Percentiles rank a stretch among this genome's conserved stretches.
Evolutionary conservation across 23 red algal species (phyloP).

Genomic region (Pyropia haitanensis): DNA sequence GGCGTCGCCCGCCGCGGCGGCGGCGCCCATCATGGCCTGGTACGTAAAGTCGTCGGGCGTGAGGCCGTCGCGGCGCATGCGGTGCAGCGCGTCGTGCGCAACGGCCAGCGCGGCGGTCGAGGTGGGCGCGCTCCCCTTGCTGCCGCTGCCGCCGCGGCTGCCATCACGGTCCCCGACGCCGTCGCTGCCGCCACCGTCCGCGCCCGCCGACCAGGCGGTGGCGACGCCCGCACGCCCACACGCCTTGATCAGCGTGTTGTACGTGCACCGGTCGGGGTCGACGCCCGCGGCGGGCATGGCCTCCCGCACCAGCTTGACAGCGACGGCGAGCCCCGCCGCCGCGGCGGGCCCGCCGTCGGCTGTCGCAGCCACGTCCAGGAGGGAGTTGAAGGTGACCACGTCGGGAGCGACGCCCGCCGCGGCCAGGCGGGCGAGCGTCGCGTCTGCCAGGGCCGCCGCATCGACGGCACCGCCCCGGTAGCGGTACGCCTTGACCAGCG

Average conservation of each 20-base stretch:
- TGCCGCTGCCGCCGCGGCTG: not conserved
- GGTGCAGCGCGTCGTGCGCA: conserved; percentile 35
- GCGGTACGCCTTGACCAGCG: conserved; percentile 39
- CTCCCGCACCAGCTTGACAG: conserved; percentile 25
- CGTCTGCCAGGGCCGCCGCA: conserved; percentile 7
- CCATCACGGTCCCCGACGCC: too few species aligned
- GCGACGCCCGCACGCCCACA: too few species aligned
- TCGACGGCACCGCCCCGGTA: conserved; percentile 7
- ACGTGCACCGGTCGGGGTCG: conserved; percentile 31
- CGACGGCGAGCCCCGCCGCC: conserved; percentile 1
- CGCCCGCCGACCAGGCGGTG: too few species aligned
- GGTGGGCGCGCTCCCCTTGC: conserved; percentile 17
- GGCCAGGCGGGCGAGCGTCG: conserved; percentile 32
- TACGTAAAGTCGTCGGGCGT: conserved; percentile 47
- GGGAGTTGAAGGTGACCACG: conserved; percentile 43
- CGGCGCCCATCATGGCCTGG: conserved; percentile 46
- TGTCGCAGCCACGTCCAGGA: conserved; percentile 18
- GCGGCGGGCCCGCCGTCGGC: conserved; percentile 21
- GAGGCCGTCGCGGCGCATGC: conserved; percentile 7
- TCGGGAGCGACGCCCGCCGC: conserved; percentile 24
- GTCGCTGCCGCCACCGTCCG: too few species aligned
- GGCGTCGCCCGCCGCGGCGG: conserved; percentile 43
- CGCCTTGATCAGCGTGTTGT: conserved; percentile 56
- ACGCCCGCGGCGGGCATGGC: conserved; percentile 37
- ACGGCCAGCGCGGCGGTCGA: conserved; percentile 21